Evolutionary conservation across 2,329 filamentous ascomycete genomes (phyloP).

Genomic region (Phaeosphaeriaceae sp.): DNA sequence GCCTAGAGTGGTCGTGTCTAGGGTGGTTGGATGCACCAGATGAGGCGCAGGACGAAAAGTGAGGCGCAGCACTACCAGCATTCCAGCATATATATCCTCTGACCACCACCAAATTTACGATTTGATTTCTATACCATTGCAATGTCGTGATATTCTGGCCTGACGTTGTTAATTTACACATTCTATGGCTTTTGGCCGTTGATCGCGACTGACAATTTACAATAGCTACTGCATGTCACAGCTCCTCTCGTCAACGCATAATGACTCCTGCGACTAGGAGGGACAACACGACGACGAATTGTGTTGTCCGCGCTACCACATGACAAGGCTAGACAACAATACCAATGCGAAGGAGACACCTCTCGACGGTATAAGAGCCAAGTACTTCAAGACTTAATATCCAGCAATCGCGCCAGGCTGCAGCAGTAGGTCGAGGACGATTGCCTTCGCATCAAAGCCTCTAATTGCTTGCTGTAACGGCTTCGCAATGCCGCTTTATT

Average conservation of each 20-base stretch:
- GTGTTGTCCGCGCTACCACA: not conserved
- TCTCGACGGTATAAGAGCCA: not conserved
- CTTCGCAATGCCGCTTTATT: not conserved
- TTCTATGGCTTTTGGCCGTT: not conserved
- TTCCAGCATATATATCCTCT: slow-evolving; percentile 25
- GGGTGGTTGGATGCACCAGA: slow-evolving; percentile 30
- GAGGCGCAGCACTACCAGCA: slow-evolving; percentile 44
- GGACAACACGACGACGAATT: not conserved
- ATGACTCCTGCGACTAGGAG: not conserved
- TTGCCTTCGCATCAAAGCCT: slow-evolving; percentile 14
- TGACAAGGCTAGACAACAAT: not conserved
- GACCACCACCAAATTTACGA: not conserved
- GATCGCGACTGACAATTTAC: not conserved
- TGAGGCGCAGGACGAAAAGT: slow-evolving; percentile 39
- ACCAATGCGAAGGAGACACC: not conserved
- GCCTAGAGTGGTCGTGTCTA: slow-evolving; percentile 21
- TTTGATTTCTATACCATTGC: not conserved
- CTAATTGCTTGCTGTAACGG: not conserved
- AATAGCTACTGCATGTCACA: not conserved
- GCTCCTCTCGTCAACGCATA: not conserved
- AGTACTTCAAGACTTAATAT: not conserved
- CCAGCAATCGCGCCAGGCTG: not conserved
- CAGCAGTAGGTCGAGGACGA: slow-evolving; percentile 7
- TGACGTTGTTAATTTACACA: not conserved
- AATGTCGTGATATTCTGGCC: not conserved